Conservation (phyloP, 2,329 filamentous ascomycete species). For the Lecanicillium sp. region DNA sequence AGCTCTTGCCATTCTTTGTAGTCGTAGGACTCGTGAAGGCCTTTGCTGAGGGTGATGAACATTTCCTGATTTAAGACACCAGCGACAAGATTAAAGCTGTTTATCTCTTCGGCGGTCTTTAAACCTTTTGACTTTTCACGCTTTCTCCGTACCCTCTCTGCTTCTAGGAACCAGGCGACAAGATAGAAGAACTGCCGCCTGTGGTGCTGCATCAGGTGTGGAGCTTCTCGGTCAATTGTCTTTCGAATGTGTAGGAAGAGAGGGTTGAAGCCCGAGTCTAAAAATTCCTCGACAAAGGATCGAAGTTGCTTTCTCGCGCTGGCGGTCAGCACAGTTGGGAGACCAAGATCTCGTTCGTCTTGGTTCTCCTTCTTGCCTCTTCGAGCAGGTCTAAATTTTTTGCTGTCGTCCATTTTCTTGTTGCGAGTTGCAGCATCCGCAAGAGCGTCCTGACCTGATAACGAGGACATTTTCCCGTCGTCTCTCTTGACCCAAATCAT, state of each 20-base stretch:
- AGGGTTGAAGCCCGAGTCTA: constrained; percentile 93
- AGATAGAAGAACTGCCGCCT: constrained; percentile 85
- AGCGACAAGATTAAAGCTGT: constrained; percentile 80
- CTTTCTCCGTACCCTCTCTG: constrained; percentile 65
- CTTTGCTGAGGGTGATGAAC: constrained; percentile 78
- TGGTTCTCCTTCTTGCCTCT: constrained; percentile 52
- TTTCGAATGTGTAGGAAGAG: constrained; percentile 78
- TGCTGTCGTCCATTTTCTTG: constrained; percentile 82
- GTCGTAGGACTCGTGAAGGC: constrained; percentile 71
- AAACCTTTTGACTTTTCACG: constrained; percentile 46
- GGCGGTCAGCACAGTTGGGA: constrained; percentile 59
- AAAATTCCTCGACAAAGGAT: constrained; percentile 81
- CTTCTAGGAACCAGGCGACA: constrained; percentile 85
- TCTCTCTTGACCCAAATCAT: constrained; percentile 95
- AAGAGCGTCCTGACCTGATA: constrained; percentile 83
- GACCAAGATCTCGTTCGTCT: constrained; percentile 68
- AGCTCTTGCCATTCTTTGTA: constrained; percentile 82
- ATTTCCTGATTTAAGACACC: constrained; percentile 90
- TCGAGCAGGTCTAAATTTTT: constrained; percentile 80
- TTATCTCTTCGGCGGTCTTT: constrained; percentile 42
- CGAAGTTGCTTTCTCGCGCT: constrained; percentile 70
- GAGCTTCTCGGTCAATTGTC: constrained; percentile 81
- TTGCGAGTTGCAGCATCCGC: constrained; percentile 64
- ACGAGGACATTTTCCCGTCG: constrained; percentile 72
- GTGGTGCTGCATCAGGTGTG: constrained; percentile 71